Percentiles rank a stretch among this genome's conserved stretches.
These are phyloP conservation scores for Dendrobium catenatum DNA, from an alignment of 106 monocot species.

Conservation along the genomic window DNA sequence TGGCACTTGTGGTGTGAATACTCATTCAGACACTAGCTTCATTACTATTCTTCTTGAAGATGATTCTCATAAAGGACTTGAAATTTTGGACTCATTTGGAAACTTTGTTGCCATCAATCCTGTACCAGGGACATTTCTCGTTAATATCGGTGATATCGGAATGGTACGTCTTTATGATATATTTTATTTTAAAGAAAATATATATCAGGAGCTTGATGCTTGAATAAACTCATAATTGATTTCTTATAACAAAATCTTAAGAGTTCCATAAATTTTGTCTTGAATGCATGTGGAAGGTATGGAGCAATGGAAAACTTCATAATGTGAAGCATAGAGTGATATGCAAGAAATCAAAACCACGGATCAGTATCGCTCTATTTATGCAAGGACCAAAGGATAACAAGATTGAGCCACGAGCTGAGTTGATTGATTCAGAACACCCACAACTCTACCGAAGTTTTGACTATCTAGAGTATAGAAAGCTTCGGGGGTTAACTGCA, in stretches of 20 bases:
- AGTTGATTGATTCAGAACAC: constrained; percentile 26
- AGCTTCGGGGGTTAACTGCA: constrained; percentile 21
- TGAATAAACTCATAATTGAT: too few species aligned
- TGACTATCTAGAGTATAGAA: constrained; percentile 31
- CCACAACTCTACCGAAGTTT: constrained; percentile 28
- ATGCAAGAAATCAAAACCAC: constrained; percentile 24
- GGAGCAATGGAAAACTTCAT: constrained; percentile 56
- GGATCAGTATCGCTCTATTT: constrained; percentile 44
- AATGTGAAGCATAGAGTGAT: constrained; percentile 55
- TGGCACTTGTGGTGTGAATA: constrained; percentile 34
- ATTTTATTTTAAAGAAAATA: too few species aligned
- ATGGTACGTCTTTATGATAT: too few species aligned
- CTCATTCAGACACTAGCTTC: constrained; percentile 40
- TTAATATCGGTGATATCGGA: constrained; percentile 47
- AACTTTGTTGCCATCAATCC: constrained; percentile 25
- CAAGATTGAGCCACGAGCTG: constrained; percentile 23
- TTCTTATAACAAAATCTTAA: too few species aligned
- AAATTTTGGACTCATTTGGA: constrained; percentile 34
- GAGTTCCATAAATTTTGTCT: constrained; percentile 20
- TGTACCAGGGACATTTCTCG: constrained; percentile 12
- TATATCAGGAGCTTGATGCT: too few species aligned
- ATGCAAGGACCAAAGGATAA: constrained; percentile 49
- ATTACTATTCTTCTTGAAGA: constrained; percentile 61
- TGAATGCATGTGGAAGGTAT: constrained; percentile 18
- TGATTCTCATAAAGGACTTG: constrained; percentile 39